Evolutionary conservation across 1,139 yeast genomes (phyloP).

Genomic region (Maudiozyma humilis): DNA sequence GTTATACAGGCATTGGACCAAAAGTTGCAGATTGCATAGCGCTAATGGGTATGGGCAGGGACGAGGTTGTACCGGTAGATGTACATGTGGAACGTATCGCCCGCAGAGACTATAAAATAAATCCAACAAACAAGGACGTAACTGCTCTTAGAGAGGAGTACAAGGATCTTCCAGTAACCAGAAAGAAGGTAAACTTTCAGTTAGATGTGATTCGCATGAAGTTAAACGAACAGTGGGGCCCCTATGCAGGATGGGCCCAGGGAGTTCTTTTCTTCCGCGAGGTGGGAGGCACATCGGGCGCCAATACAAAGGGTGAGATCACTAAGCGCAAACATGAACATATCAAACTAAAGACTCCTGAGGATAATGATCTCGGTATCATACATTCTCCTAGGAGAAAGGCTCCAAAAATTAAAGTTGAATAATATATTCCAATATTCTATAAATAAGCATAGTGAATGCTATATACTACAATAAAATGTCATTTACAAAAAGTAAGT

Average conservation of each 20-base stretch:
- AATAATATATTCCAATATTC: constrained; percentile 2
- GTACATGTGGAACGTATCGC: constrained; percentile 96
- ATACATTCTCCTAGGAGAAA: not conserved
- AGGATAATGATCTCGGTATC: not conserved
- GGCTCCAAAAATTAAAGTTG: not conserved
- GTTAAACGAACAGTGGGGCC: constrained; percentile 71
- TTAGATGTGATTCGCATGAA: constrained; percentile 45
- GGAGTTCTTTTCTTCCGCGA: constrained; percentile 85
- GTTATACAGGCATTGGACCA: constrained; percentile 88
- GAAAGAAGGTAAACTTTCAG: constrained; percentile 50
- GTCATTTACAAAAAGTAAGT: no score
- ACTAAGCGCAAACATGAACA: constrained; percentile 15
- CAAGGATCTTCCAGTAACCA: constrained; percentile 27
- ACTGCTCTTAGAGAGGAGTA: constrained; percentile 28
- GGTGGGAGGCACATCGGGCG: constrained; percentile 48
- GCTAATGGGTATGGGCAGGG: constrained; percentile 83
- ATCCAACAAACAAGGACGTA: constrained; percentile 34
- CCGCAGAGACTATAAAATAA: constrained; percentile 63
- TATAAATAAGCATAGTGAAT: not conserved
- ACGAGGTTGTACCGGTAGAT: constrained; percentile 87
- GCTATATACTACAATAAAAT: not conserved
- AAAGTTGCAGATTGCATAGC: constrained; percentile 96
- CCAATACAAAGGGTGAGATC: constrained; percentile 26
- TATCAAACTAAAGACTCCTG: not conserved
- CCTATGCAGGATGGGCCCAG: constrained; percentile 97